These are phyloP conservation scores for Cytidiella melzeri DNA, from an alignment of 768 basidiomycete species.

Conservation along the genomic window DNA sequence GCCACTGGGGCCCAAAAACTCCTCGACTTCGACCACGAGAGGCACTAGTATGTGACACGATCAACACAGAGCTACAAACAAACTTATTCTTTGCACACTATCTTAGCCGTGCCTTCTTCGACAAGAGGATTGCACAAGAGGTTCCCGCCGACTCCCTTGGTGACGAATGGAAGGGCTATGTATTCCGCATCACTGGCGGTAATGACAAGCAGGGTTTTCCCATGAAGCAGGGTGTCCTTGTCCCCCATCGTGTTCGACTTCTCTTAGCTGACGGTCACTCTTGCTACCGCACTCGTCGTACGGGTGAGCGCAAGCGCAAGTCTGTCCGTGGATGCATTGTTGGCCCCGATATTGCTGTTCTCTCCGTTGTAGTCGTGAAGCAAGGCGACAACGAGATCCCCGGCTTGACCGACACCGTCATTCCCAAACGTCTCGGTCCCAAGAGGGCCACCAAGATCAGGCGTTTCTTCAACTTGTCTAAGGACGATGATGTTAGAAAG, in stretches of 20 bases:
- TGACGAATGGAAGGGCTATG: slow-evolving; percentile 95
- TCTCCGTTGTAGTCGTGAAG: slow-evolving; percentile 93
- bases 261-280: slow-evolving; percentile 96
- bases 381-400: slow-evolving; percentile 89
- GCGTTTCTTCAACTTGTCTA: slow-evolving; percentile 93
- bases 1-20: slow-evolving; percentile 97
- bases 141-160: slow-evolving; percentile 87
- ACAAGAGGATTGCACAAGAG: slow-evolving; percentile 96
- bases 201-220: slow-evolving; percentile 99
- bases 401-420: slow-evolving; percentile 84
- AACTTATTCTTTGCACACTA: not conserved
- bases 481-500: slow-evolving; percentile 98
- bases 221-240: slow-evolving; percentile 98
- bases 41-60: slow-evolving; percentile 46
- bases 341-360: slow-evolving; percentile 92
- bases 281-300: slow-evolving; percentile 89
- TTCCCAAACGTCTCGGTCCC: slow-evolving; percentile 94
- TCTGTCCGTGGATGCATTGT: slow-evolving; percentile 98
- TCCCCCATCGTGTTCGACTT: slow-evolving; percentile 88
- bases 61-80: slow-evolving; percentile 3
- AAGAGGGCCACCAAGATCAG: slow-evolving; percentile 98
- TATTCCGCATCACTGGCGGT: slow-evolving; percentile 94
- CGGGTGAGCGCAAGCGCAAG: slow-evolving; percentile 97
- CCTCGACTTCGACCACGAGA: slow-evolving; percentile 91
- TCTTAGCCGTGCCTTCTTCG: slow-evolving; percentile 86